Conservation (phyloP, 768 basidiomycete genomes). For the Podaxis sp. region DNA sequence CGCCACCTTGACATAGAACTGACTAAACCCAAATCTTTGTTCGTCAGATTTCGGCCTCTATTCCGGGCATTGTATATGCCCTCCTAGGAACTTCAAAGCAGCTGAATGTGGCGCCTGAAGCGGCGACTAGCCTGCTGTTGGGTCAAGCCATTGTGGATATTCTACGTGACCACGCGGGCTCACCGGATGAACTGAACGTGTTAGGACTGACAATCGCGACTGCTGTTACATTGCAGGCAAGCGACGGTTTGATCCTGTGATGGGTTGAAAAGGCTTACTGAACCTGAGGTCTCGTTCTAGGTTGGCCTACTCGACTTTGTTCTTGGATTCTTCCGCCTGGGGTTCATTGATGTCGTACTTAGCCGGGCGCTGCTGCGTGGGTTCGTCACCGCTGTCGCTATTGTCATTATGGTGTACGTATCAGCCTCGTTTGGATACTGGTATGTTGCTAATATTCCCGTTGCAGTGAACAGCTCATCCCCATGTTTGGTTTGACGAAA, state of each 20-base stretch:
- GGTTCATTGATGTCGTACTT: conserved; percentile 92
- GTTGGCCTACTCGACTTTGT: conserved; percentile 84
- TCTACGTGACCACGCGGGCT: conserved; percentile 47
- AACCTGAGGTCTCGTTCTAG: conserved; percentile 32
- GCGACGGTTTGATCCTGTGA: conserved; percentile 12
- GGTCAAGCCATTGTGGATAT: conserved; percentile 83
- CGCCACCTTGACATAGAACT: neutral
- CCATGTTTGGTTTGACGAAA: conserved; percentile 80
- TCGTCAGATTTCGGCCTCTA: conserved; percentile 73
- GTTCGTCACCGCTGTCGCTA: conserved; percentile 82
- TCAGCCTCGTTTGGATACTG: neutral
- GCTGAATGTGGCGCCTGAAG: conserved; percentile 86
- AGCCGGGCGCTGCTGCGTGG: conserved; percentile 87
- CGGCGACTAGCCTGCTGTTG: conserved; percentile 81
- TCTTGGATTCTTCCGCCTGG: conserved; percentile 84
- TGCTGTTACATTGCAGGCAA: conserved; percentile 80
- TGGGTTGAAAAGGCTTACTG: neutral
- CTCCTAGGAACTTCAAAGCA: conserved; percentile 85
- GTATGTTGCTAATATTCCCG: conserved; percentile 7
- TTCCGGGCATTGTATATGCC: conserved; percentile 88
- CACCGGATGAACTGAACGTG: conserved; percentile 42
- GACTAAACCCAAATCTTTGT: neutral
- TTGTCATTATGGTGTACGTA: conserved; percentile 81
- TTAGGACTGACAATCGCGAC: conserved; percentile 72
- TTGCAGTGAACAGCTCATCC: conserved; percentile 76